phyloP scores from a whole-genome alignment of 805 yeast genomes.

The Starmerella vitae region DNA sequence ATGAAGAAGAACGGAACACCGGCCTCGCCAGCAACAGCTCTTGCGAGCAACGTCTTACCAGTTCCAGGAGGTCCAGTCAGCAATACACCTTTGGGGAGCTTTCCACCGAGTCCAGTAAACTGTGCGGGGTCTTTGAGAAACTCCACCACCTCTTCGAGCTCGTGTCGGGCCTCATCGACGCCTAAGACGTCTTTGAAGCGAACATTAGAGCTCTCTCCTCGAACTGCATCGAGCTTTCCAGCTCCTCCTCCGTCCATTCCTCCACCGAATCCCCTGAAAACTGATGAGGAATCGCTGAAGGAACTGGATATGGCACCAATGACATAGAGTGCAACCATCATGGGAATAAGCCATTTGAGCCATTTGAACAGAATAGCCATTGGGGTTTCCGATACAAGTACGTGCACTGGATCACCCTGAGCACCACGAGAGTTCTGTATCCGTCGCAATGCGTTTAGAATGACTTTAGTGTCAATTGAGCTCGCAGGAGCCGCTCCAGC shows the following conservation, averaged over 20 bases:
- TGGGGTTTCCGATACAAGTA: slow-evolving; percentile 77
- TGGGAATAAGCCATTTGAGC: slow-evolving; percentile 76
- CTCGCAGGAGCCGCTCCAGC: slow-evolving; percentile 7
- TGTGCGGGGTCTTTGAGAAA: slow-evolving; percentile 91
- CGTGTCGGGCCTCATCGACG: slow-evolving; percentile 96
- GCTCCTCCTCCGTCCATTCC: slow-evolving; percentile 26
- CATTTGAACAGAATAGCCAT: slow-evolving; percentile 67
- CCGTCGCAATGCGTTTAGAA: background rate
- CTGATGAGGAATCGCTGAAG: slow-evolving; percentile 68
- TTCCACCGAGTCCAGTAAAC: slow-evolving; percentile 94
- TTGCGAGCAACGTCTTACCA: slow-evolving; percentile 89
- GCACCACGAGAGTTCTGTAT: slow-evolving; percentile 20
- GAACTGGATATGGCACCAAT: slow-evolving; percentile 66
- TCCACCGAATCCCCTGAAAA: slow-evolving; percentile 41
- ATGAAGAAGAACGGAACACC: slow-evolving; percentile 97
- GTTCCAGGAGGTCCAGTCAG: slow-evolving; percentile 99
- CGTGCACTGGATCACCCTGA: slow-evolving; percentile 72
- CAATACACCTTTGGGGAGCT: slow-evolving; percentile 91
- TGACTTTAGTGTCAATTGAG: background rate
- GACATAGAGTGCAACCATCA: slow-evolving; percentile 69
- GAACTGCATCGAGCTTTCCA: slow-evolving; percentile 59
- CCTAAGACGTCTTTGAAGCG: slow-evolving; percentile 91
- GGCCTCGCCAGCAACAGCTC: slow-evolving; percentile 98
- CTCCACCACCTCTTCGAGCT: slow-evolving; percentile 94
- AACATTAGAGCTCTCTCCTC: slow-evolving; percentile 76